Base-by-base conservation (phyloP, 805 yeast genomes). In the Sugiyamaella chiloensis region DNA sequence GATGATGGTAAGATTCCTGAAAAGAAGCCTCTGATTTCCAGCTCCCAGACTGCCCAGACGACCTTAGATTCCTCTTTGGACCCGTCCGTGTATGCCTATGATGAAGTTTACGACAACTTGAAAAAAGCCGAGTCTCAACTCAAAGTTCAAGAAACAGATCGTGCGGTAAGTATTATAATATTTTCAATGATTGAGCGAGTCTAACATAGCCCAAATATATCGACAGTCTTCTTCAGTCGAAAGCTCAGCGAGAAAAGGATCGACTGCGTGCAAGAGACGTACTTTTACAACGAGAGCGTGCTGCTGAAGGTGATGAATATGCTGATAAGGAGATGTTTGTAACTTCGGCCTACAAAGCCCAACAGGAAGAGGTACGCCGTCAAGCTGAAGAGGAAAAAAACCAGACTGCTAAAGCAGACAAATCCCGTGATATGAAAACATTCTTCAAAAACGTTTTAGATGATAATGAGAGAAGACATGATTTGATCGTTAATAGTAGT, bases 21-120 rank as follows among this genome's bases (percentile, higher is more conserved):
- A 31, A 37, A 27, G 20, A 45, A 35, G 2, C 20, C 45, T 23
- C 51, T 45, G 40, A 51, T 29, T 16, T 19, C 37, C 37, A 12
- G 21, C 16, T 19, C 37, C 14, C 19, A 19, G 14, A 26, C 42
- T 16, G 43, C 7, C 14, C 23, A 34, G 37, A 26, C 29, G 9
- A n/a, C n/a, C n/a, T n/a, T n/a, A n/a, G n/a, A n/a, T n/a, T n/a
- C n/a, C n/a, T 14, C 12, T 17, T 31, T 30, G 4, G 58, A 43
- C 37, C 32, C 56, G 6, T 45, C 55, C 7, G 50, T 60, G 2
- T 73, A 68, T 50, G 69, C 65, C 11, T 76, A 73, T 52, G 82
- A 76, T 49, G 79, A 72, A 40, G 72, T 70, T 1, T 73, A 71
- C 47, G 81, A 76, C 34, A 60, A 62, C 2, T 68, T 76, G 57